phyloP scores from a whole-genome alignment of 768 basidiomycete species.

The Trametes meyenii region DNA sequence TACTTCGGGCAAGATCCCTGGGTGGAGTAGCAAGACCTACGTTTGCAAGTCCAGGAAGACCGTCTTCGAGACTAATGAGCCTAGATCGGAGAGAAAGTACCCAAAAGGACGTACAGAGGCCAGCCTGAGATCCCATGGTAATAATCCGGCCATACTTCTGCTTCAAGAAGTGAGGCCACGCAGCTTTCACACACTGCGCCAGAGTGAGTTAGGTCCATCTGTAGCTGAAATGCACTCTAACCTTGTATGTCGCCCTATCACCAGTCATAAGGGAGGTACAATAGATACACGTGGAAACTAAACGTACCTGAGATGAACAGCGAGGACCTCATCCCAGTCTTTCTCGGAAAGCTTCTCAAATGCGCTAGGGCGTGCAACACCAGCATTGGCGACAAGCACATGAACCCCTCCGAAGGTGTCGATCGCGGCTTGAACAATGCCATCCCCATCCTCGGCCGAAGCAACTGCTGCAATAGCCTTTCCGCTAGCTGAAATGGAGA shows the following conservation, averaged over 20 bases:
- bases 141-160: constrained; percentile 96
- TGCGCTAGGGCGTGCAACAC: constrained; percentile 91
- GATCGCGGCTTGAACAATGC: constrained; percentile 83
- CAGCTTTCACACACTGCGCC: constrained; percentile 82
- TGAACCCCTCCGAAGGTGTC: constrained; percentile 90
- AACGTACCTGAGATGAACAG: constrained; percentile 72
- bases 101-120: constrained; percentile 70
- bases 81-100: not conserved
- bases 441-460: constrained; percentile 91
- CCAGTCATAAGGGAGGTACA: constrained; percentile 4
- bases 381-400: constrained; percentile 89
- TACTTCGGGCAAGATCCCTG: no score
- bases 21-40: constrained; percentile 38
- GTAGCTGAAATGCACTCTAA: constrained; percentile 29
- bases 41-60: constrained; percentile 95
- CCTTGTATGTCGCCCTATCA: constrained; percentile 82
- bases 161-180: constrained; percentile 96
- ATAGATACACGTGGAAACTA: not conserved
- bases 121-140: constrained; percentile 91
- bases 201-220: not conserved
- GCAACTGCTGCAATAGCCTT: constrained; percentile 82
- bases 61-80: constrained; percentile 52
- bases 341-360: constrained; percentile 86
- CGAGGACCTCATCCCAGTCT: constrained; percentile 93
- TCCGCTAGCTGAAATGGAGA: constrained; percentile 66